phyloP scores from a whole-genome alignment of 2,329 filamentous ascomycete species.

The Botrytis tulipae region DNA sequence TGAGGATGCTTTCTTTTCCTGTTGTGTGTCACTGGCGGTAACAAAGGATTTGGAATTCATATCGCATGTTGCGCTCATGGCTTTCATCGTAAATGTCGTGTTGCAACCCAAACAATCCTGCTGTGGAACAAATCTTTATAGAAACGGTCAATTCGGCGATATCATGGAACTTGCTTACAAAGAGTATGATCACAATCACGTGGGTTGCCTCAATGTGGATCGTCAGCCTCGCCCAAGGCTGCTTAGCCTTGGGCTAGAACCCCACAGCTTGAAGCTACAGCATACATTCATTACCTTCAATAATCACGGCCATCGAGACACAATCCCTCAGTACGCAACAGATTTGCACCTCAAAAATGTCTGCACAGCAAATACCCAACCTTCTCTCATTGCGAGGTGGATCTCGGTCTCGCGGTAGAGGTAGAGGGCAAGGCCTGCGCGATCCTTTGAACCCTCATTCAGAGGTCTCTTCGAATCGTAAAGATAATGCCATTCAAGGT shows the following conservation, averaged over 20 bases:
- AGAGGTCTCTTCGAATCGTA: conserved; percentile 8
- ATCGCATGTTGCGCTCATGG: neutral
- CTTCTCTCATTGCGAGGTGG: conserved; percentile 57
- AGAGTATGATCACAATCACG: neutral
- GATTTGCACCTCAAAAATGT: conserved; percentile 49
- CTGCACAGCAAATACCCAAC: conserved; percentile 75
- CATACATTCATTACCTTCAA: neutral
- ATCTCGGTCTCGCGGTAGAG: conserved; percentile 42
- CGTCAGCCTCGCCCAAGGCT: neutral
- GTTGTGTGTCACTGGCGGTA: neutral
- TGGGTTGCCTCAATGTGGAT: fast-evolving
- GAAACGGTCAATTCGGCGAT: neutral
- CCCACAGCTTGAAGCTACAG: conserved; percentile 2
- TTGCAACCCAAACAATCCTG: neutral
- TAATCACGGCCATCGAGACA: neutral
- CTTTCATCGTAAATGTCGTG: neutral
- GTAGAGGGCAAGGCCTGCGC: conserved; percentile 47
- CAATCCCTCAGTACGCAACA: neutral
- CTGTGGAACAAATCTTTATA: neutral
- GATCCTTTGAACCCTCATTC: conserved; percentile 19
- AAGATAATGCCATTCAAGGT: conserved; percentile 76
- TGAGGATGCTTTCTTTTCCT: neutral
- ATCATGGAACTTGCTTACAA: neutral
- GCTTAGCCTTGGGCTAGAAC: neutral
- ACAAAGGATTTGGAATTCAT: neutral